Conservation (phyloP, 2,329 filamentous ascomycete species). For the Capronia americana region DNA sequence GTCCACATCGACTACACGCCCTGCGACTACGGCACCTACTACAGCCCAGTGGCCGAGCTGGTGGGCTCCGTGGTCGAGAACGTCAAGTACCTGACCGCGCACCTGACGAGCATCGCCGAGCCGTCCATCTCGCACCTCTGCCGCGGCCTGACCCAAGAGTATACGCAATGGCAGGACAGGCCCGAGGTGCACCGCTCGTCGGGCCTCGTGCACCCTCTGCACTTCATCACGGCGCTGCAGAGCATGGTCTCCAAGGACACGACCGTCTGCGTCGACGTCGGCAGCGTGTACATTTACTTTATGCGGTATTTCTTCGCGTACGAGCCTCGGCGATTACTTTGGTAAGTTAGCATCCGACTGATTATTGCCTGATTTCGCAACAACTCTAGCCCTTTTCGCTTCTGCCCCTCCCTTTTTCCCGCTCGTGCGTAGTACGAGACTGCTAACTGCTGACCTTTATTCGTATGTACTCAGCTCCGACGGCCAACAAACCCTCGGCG, state of each 20-base stretch:
- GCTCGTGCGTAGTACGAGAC: no score
- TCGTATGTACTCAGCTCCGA: slow-evolving; percentile 46
- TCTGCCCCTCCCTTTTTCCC: not conserved
- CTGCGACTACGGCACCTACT: slow-evolving; percentile 50
- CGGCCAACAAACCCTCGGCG: slow-evolving; percentile 58
- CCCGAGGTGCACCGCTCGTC: slow-evolving; percentile 36
- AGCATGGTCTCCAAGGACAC: slow-evolving; percentile 49
- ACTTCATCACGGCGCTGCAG: slow-evolving; percentile 55
- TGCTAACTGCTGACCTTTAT: not conserved
- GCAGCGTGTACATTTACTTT: slow-evolving; percentile 48
- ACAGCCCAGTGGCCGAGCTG: slow-evolving; percentile 52
- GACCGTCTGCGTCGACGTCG: slow-evolving; percentile 55
- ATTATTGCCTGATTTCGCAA: no score
- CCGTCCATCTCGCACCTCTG: slow-evolving; percentile 42
- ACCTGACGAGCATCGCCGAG: slow-evolving; percentile 46
- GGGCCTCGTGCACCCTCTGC: slow-evolving; percentile 53
- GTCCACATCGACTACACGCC: slow-evolving; percentile 54
- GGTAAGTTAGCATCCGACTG: no score
- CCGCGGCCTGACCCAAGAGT: slow-evolving; percentile 46
- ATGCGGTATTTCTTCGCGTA: slow-evolving; percentile 38
- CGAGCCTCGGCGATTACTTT: slow-evolving; percentile 52
- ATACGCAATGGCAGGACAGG: slow-evolving; percentile 46
- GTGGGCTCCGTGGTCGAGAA: slow-evolving; percentile 53
- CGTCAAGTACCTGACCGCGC: slow-evolving; percentile 46
- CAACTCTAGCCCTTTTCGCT: no score